Conservation (phyloP, 345 rosid species). For the Populus alba region DNA sequence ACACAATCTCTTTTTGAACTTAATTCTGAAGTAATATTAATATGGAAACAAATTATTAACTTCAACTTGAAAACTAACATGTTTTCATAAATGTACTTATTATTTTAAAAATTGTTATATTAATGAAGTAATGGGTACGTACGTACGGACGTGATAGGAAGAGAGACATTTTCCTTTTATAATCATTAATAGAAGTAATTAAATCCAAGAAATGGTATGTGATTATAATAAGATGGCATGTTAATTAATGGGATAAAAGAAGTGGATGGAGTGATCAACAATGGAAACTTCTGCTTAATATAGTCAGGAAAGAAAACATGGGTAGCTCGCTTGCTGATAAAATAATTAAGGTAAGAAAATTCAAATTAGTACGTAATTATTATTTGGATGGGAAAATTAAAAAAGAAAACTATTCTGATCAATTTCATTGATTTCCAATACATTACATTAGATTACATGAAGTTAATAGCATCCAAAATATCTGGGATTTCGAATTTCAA, state of each 20-base stretch:
- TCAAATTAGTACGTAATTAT: too few relatives aligned
- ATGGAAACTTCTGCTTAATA: constrained; percentile 20
- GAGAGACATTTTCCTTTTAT: neutral
- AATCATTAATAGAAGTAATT: neutral
- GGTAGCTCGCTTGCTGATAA: constrained; percentile 13
- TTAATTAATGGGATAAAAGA: neutral
- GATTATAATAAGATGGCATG: neutral
- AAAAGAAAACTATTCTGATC: neutral
- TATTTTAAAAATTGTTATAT: too few relatives aligned
- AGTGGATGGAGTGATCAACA: neutral
- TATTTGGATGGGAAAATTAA: neutral
- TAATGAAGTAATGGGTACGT: too few relatives aligned
- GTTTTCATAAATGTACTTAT: too few relatives aligned
- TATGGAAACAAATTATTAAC: neutral
- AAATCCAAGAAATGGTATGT: neutral
- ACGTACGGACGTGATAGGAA: neutral
- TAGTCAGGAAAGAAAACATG: neutral
- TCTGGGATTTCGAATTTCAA: constrained; percentile 61
- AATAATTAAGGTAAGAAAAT: constrained; percentile 6
- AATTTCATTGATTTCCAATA: neutral
- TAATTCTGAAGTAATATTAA: too few relatives aligned
- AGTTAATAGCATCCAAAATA: constrained; percentile 50
- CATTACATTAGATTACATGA: constrained; percentile 36
- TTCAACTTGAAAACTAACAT: too few relatives aligned
- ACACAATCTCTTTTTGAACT: neutral